Evolutionary conservation across 805 yeast species (phyloP).

Genomic region (Candida maltosa): DNA sequence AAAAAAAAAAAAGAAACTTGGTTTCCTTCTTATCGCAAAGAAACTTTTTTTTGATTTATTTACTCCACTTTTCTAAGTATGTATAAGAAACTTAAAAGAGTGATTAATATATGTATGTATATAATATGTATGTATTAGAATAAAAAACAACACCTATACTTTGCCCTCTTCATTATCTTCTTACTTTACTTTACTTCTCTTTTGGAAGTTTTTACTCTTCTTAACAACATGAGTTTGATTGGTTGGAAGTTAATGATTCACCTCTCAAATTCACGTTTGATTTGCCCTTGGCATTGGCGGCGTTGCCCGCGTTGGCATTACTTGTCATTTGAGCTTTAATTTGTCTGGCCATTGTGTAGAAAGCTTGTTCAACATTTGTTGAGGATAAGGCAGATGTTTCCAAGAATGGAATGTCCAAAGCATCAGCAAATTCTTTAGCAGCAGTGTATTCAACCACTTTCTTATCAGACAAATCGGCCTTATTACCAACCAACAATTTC

Average conservation of each 20-base stretch:
- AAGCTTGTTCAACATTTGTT: constrained; percentile 97
- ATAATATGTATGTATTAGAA: too few species aligned
- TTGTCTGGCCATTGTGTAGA: constrained; percentile 97
- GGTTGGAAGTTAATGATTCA: constrained; percentile 47
- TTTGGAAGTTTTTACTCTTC: not conserved
- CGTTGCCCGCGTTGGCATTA: constrained; percentile 25
- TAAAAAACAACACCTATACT: too few species aligned
- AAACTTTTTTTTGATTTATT: too few species aligned
- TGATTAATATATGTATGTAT: too few species aligned
- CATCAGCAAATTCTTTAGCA: constrained; percentile 97
- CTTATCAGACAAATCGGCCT: constrained; percentile 90
- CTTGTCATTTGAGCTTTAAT: constrained; percentile 92
- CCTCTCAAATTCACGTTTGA: constrained; percentile 73
- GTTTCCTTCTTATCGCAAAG: too few species aligned
- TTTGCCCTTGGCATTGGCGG: constrained; percentile 51
- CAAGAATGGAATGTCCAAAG: constrained; percentile 87
- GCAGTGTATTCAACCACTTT: constrained; percentile 93
- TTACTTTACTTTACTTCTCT: not conserved
- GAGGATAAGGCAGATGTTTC: constrained; percentile 95
- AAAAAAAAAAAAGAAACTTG: too few species aligned
- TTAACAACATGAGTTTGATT: constrained; percentile 37
- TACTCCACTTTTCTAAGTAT: too few species aligned
- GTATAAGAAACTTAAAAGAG: too few species aligned
- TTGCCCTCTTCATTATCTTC: too few species aligned
- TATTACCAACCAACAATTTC: constrained; percentile 94